Conservation (phyloP, 23 red algal genomes). For the Gracilaria gracilis region DNA sequence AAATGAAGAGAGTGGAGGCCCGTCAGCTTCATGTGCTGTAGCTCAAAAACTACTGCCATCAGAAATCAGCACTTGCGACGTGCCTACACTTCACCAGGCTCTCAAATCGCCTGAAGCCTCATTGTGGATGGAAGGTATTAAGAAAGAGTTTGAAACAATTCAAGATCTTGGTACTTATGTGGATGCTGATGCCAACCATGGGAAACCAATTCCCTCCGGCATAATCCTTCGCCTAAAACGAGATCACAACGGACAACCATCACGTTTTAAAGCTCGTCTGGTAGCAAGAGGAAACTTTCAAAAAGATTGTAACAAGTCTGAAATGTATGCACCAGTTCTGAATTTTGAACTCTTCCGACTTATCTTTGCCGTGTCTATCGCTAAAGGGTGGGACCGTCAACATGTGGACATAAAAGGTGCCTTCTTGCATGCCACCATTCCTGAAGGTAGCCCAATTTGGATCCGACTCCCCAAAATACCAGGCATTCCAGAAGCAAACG, state of each 20-base stretch:
- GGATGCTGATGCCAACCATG: neutral
- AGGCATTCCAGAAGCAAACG: constrained; percentile 22
- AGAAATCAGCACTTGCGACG: constrained; percentile 25
- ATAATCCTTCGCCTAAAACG: constrained; percentile 51
- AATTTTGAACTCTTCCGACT: constrained; percentile 27
- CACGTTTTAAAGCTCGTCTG: constrained; percentile 48
- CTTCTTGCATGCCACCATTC: constrained; percentile 30
- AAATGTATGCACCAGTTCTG: constrained; percentile 23
- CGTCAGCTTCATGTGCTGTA: neutral
- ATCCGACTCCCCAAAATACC: constrained; percentile 1
- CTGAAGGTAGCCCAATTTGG: neutral
- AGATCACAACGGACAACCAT: constrained; percentile 3
- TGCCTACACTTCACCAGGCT: constrained; percentile 8
- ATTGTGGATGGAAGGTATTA: constrained; percentile 32
- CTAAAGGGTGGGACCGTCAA: constrained; percentile 12
- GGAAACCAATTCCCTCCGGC: constrained; percentile 5
- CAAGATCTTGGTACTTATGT: neutral
- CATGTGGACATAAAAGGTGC: constrained; percentile 59
- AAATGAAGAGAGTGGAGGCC: neutral
- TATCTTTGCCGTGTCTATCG: neutral
- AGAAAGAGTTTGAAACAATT: constrained; percentile 42
- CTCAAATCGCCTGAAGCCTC: constrained; percentile 1
- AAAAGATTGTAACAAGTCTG: neutral
- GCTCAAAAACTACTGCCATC: neutral
- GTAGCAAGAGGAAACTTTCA: constrained; percentile 58